phyloP scores from a whole-genome alignment of 1,284 basidiomycete genomes.

The Ganoderma multipileum region DNA sequence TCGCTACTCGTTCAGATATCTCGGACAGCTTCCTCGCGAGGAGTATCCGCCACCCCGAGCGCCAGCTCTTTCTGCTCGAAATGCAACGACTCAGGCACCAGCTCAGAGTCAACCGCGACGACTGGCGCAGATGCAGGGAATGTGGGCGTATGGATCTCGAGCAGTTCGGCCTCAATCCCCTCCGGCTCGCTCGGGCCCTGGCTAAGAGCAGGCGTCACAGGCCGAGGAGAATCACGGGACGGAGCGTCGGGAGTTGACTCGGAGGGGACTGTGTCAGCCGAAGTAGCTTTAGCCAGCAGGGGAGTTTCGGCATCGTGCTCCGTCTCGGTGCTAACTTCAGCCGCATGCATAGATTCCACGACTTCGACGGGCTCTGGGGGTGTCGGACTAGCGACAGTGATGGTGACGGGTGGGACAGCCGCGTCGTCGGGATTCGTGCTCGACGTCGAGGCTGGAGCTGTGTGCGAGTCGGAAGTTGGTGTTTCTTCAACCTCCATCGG shows the following conservation, averaged over 20 bases:
- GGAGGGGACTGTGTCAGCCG: neutral
- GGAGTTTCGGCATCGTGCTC: conserved; percentile 24
- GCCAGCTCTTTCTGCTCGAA: neutral
- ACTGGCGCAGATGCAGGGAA: conserved; percentile 13
- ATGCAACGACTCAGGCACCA: neutral
- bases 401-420: neutral
- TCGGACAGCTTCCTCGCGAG: neutral
- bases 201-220: conserved; percentile 23
- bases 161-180: conserved; percentile 29
- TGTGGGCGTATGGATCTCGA: conserved; percentile 26
- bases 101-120: conserved; percentile 8
- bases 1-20: no score
- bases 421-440: neutral
- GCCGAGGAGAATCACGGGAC: neutral
- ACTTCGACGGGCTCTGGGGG: neutral
- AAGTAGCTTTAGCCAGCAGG: neutral
- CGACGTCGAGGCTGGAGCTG: neutral
- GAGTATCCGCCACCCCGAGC: neutral
- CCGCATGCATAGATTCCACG: conserved; percentile 11
- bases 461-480: neutral
- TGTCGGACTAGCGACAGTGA: neutral
- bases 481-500: conserved; percentile 9
- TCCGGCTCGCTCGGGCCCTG: conserved; percentile 20
- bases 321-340: conserved; percentile 21
- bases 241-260: neutral